Percentiles rank a stretch among this genome's conserved stretches.
These are phyloP conservation scores for Tarenaya hassleriana DNA, from an alignment of 345 rosid genomes.

Conservation along the genomic window DNA sequence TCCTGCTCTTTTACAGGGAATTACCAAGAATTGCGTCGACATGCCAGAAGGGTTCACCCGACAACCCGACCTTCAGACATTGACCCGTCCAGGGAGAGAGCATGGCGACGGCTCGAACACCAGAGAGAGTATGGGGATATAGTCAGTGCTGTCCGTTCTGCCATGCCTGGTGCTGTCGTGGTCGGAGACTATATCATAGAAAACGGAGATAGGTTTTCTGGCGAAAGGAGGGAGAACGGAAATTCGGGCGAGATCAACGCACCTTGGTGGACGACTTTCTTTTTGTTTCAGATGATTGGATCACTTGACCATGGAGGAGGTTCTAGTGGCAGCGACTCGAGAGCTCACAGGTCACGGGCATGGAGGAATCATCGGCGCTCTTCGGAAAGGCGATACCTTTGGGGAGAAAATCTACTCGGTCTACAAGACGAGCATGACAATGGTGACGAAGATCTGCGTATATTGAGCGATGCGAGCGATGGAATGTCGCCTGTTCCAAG, in stretches of 20 bases:
- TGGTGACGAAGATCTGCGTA: slow-evolving; percentile 39
- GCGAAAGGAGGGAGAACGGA: slow-evolving; percentile 49
- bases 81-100: slow-evolving; percentile 80
- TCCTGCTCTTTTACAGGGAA: slow-evolving; percentile 63
- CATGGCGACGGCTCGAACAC: slow-evolving; percentile 81
- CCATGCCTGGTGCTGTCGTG: slow-evolving; percentile 88
- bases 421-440: slow-evolving; percentile 56
- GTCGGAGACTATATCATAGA: slow-evolving; percentile 93
- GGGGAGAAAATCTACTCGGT: slow-evolving; percentile 91
- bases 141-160: slow-evolving; percentile 76
- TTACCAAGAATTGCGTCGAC: slow-evolving; percentile 82
- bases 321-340: slow-evolving; percentile 53
- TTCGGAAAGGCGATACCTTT: slow-evolving; percentile 69
- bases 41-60: slow-evolving; percentile 83
- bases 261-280: slow-evolving; percentile 64
- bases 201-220: slow-evolving; percentile 62
- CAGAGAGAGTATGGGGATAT: slow-evolving; percentile 78
- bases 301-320: slow-evolving; percentile 47
- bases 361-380: slow-evolving; percentile 71
- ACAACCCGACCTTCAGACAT: slow-evolving; percentile 65
- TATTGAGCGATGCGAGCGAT: slow-evolving; percentile 46
- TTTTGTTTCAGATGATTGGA: slow-evolving; percentile 80
- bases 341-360: slow-evolving; percentile 57
- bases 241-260: slow-evolving; percentile 38
- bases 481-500: slow-evolving; percentile 58